phyloP scores from a whole-genome alignment of 2,329 filamentous ascomycete species.

The Trichoderma koningiopsis region DNA sequence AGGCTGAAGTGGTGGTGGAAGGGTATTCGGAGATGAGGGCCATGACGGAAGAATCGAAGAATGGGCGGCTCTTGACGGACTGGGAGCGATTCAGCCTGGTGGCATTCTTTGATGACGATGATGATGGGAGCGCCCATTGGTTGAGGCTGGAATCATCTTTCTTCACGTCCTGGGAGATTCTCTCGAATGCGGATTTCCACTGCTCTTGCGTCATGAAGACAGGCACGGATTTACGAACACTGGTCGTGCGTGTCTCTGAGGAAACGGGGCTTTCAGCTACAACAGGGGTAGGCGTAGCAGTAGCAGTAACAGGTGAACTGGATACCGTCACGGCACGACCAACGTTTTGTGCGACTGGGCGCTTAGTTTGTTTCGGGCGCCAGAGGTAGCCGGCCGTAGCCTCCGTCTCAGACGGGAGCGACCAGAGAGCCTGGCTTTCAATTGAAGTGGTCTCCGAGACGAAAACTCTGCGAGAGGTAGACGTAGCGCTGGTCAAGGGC shows the following conservation, averaged over 20 bases:
- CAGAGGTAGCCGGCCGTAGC: background rate
- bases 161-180: conserved; percentile 2
- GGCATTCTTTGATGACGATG: background rate
- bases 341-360: background rate
- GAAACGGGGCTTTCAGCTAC: background rate
- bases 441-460: background rate
- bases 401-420: background rate
- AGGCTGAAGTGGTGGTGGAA: background rate
- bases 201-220: conserved; percentile 24
- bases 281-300: background rate
- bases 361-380: background rate
- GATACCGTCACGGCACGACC: background rate
- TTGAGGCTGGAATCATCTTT: background rate
- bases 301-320: background rate
- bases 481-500: background rate
- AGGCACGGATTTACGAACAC: background rate
- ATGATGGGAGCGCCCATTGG: background rate
- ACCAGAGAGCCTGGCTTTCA: conserved; percentile 14
- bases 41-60: conserved; percentile 24
- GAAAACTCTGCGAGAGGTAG: background rate
- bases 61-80: conserved; percentile 12
- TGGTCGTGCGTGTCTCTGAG: background rate
- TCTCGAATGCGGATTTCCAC: conserved; percentile 21
- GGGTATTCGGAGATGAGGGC: conserved; percentile 19
- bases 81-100: conserved; percentile 10